A percentile compares a stretch with the other conserved stretches of the same genome.
Conservation (phyloP, 495 filamentous ascomycete genomes). For the Penicillium lividum region DNA sequence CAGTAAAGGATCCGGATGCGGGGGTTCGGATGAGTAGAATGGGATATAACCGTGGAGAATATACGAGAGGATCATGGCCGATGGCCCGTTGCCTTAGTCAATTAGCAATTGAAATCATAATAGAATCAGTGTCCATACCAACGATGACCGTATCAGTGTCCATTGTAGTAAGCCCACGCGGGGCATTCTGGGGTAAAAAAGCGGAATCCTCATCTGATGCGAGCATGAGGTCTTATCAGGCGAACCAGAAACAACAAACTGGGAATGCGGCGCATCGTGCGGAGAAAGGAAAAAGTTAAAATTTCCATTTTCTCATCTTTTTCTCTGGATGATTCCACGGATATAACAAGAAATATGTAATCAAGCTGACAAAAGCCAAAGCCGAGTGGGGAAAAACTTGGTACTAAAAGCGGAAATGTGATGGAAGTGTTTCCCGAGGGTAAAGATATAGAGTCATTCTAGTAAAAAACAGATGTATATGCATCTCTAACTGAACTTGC, state of each 20-base stretch:
- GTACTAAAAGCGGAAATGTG: too few species aligned
- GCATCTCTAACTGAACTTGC: background rate
- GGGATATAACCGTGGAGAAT: slow-evolving; percentile 68
- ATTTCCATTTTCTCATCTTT: slow-evolving; percentile 1
- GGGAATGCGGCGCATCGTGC: slow-evolving; percentile 2
- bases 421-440: background rate
- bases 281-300: slow-evolving; percentile 8
- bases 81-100: slow-evolving; percentile 59
- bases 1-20: slow-evolving; percentile 62
- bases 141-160: slow-evolving; percentile 51
- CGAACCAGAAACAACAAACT: background rate
- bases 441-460: background rate
- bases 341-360: slow-evolving; percentile 22
- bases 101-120: background rate
- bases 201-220: slow-evolving; percentile 9
- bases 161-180: slow-evolving; percentile 38
- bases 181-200: slow-evolving; percentile 40
- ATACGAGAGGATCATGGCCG: slow-evolving; percentile 66
- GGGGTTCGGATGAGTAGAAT: slow-evolving; percentile 52
- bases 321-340: slow-evolving; percentile 8
- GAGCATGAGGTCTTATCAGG: slow-evolving; percentile 14
- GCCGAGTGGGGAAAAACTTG: slow-evolving; percentile 4
- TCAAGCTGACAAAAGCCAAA: slow-evolving; percentile 30
- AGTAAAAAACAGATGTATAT: background rate
- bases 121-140: slow-evolving; percentile 31